Base-by-base conservation (phyloP, 169 alveolate genomes). In the Eimeria praecox region DNA sequence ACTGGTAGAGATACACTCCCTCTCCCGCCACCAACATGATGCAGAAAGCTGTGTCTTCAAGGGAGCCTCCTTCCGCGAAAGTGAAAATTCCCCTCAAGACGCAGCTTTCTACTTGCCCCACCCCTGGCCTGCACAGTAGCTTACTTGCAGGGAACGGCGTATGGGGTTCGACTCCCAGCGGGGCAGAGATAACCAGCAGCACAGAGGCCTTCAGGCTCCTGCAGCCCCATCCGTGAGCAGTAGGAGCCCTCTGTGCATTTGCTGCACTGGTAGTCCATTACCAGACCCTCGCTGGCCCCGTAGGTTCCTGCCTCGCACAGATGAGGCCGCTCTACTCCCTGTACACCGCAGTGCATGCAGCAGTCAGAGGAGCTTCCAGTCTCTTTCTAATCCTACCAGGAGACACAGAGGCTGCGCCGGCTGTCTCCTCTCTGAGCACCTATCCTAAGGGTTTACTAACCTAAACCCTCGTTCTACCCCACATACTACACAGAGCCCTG, bases 171-270 rank as follows among this genome's bases (percentile, higher is more conserved):
- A 33, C 90, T 80, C 6, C 90, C 90, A 4, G 90, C 90, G 6
- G 90, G 90, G 64, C 90, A 80, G 1, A 80, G 90, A 20, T 80
- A 80, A 9, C 90, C 90, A 8, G 69, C 42, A 20, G 90, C 90
- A 42, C 90, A 80, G 42, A 52, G 95, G 27, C 97, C 97, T 16
- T 89, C 73, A 20, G 97, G 97, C 66, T 33, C 88, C 9, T 91
- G 5, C 38, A 95, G 90, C 54, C 97, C 97, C 89, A 86, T 66
- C 40, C 87, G 66, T 0, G 49, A 38, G 89, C 96, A 83, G 89
- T 46, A 90, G n/a, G n/a, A 49, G 3, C 90, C 90, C 64, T 80
- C 90, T 22, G 69, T 80, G 69, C 90, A 80, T 22, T 80, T 80
- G 5, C 33, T 80, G 64, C 90, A 80, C 69, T 80, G 90, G 64